phyloP scores from a whole-genome alignment of 1,284 basidiomycete species.

The Ganoderma meredithae region DNA sequence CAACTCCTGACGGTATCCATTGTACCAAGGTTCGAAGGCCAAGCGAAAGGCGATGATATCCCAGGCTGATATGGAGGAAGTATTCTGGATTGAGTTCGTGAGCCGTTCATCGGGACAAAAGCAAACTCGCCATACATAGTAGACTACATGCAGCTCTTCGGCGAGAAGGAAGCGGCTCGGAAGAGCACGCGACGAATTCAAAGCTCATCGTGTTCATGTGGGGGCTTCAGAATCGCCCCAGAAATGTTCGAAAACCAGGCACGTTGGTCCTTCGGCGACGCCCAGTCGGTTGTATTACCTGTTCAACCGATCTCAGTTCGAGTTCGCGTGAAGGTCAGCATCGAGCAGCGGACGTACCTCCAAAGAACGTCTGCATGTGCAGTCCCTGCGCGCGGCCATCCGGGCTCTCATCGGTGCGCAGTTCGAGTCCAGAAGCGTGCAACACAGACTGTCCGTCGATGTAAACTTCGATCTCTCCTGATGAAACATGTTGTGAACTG shows the following conservation, averaged over 20 bases:
- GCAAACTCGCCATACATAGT: background rate
- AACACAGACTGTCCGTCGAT: slow-evolving; percentile 62
- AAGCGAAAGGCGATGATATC: background rate
- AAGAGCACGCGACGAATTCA: background rate
- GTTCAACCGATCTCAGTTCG: slow-evolving; percentile 4
- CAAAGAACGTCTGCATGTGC: slow-evolving; percentile 81
- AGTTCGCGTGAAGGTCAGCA: background rate
- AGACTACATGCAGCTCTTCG: background rate
- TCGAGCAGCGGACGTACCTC: slow-evolving; percentile 49
- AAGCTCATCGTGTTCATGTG: slow-evolving; percentile 18
- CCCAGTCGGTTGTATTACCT: slow-evolving; percentile 67
- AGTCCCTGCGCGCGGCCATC: slow-evolving; percentile 59
- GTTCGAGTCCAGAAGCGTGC: slow-evolving; percentile 47
- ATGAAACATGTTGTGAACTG: background rate
- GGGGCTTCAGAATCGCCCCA: slow-evolving; percentile 45
- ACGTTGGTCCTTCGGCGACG: slow-evolving; percentile 66
- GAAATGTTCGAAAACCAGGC: slow-evolving; percentile 72
- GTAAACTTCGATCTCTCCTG: slow-evolving; percentile 66
- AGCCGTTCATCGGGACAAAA: background rate
- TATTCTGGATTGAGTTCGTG: background rate
- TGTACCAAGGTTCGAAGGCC: background rate
- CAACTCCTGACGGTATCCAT: background rate
- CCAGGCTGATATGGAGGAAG: background rate
- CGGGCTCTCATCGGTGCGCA: slow-evolving; percentile 48
- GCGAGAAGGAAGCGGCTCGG: too few species aligned